Base-by-base conservation (phyloP, 2,329 filamentous ascomycete species). In the Salinomyces thailandicus region DNA sequence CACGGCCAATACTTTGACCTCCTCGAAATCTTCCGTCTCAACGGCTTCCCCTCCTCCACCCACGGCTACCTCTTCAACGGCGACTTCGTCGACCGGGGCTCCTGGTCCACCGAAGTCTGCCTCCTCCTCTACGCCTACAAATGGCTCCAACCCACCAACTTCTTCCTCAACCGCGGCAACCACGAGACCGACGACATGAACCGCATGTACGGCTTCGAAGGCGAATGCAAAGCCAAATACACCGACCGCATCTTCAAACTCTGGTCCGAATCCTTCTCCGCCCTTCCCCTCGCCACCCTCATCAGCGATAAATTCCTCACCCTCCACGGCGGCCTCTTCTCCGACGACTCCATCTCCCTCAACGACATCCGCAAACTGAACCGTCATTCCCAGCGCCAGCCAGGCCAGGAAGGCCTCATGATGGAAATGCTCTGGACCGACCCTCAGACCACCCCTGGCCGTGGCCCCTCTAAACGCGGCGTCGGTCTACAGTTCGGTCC, bases 341-440 rank as follows among this genome's bases (percentile, higher is more conserved):
- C 89, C 1, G 83, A 96, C 56, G 91, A 98, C 63, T 91, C 84
- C 49, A 73, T 89, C 45, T 87, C 84, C 1, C 67, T 98, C 35
- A 85, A 96, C 49, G 89, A 98, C 57, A 93, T 98, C 49, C 77
- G 91, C 48, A 93, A 93, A 64, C 69, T 96, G 39, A 80, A 96
- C 63, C 73, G 89, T 47, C 87, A 95, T 64, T 78, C 75, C 59
- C 91, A 96, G 63, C 75, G 85, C 43, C 89, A 96, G 55, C 89
- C 91, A 2, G 91, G 91, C 19, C 91, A 98, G 61, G 68, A 82
- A 33, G 91, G 91, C 11, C 67, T 98, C 52, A 98, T 98, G 91
- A 98, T 98, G 91, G 91, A 98, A 64, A 98, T 98, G 91, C 74
- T 98, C 31, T 98, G 91, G 91, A 96, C 91, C 1, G 91, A 98